phyloP scores from a whole-genome alignment of 2,329 filamentous ascomycete genomes.

The Teratosphaeriaceae sp. region DNA sequence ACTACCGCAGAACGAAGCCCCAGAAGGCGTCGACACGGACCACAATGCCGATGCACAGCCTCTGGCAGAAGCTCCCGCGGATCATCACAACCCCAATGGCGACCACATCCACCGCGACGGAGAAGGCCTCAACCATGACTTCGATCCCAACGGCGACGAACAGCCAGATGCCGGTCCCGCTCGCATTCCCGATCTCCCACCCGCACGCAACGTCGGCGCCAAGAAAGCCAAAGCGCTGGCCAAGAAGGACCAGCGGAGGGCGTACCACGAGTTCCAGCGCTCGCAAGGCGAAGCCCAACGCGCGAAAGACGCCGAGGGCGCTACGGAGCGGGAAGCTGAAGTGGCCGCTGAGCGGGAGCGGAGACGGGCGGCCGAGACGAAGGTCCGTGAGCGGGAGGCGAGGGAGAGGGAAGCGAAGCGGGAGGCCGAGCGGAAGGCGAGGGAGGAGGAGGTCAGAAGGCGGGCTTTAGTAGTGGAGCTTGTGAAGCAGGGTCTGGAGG shows the following conservation, averaged over 20 bases:
- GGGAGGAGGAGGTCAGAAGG: constrained; percentile 32
- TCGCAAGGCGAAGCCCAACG: constrained; percentile 42
- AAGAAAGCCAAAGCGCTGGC: constrained; percentile 46
- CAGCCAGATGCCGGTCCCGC: constrained; percentile 28
- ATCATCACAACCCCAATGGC: constrained; percentile 7
- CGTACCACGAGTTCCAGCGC: constrained; percentile 45
- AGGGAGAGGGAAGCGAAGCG: constrained; percentile 34
- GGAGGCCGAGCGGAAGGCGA: constrained; percentile 32
- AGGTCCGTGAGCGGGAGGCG: constrained; percentile 35
- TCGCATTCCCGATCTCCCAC: constrained; percentile 11
- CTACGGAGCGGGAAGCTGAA: constrained; percentile 39
- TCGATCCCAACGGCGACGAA: constrained; percentile 1
- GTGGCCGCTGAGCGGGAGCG: constrained; percentile 35
- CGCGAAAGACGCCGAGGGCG: constrained; percentile 35
- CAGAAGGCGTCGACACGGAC: not conserved
- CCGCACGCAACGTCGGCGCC: constrained; percentile 33
- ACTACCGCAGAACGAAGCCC: not conserved
- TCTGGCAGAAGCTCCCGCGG: not conserved
- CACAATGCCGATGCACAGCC: not conserved
- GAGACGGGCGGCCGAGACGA: constrained; percentile 36
- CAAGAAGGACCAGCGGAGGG: constrained; percentile 35
- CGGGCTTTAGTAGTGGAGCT: constrained; percentile 26
- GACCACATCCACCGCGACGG: constrained; percentile 4
- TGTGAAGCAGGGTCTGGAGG: constrained; percentile 26
- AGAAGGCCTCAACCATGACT: not conserved